A percentile compares a stretch with the other conserved stretches of the same genome.
These are phyloP conservation scores for Talaromyces thailandensis DNA, from an alignment of 495 filamentous ascomycete species.

Conservation along the genomic window DNA sequence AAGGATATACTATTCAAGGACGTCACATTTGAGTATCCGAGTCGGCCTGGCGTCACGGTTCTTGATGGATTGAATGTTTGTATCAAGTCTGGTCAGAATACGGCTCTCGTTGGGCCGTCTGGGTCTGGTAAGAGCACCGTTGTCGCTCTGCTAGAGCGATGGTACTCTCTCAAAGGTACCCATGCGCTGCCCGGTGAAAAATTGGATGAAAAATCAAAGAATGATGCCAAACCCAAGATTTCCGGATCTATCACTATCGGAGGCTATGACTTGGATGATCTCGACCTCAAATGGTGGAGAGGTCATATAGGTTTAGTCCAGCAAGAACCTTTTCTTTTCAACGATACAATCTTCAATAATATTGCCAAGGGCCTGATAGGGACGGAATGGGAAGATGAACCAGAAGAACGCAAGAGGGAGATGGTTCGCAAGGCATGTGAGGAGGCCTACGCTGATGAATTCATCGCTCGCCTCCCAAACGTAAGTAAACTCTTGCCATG, in stretches of 20 bases:
- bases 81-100: conserved; percentile 33
- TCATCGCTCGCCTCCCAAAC: conserved; percentile 15
- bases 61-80: conserved; percentile 37
- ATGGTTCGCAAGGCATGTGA: conserved; percentile 35
- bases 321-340: conserved; percentile 54
- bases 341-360: conserved; percentile 61
- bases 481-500: conserved; percentile 30
- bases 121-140: conserved; percentile 81
- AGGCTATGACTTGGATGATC: conserved; percentile 54
- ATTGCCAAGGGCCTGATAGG: conserved; percentile 70
- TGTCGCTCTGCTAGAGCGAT: conserved; percentile 76
- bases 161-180: conserved; percentile 51
- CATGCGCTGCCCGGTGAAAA: neutral
- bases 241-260: conserved; percentile 64
- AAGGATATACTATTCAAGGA: conserved; percentile 19
- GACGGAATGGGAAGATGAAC: conserved; percentile 45
- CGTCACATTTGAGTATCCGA: conserved; percentile 46
- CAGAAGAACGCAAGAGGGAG: conserved; percentile 34
- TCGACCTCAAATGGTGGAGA: conserved; percentile 78
- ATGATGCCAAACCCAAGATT: conserved; percentile 42
- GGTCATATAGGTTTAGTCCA: conserved; percentile 67
- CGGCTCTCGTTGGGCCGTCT: conserved; percentile 55
- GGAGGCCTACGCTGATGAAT: conserved; percentile 43
- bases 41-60: conserved; percentile 40
- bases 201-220: conserved; percentile 10